Percentiles rank a stretch among this genome's conserved stretches.
Conservation (phyloP, 768 basidiomycete species). For the Lactarius vividus region DNA sequence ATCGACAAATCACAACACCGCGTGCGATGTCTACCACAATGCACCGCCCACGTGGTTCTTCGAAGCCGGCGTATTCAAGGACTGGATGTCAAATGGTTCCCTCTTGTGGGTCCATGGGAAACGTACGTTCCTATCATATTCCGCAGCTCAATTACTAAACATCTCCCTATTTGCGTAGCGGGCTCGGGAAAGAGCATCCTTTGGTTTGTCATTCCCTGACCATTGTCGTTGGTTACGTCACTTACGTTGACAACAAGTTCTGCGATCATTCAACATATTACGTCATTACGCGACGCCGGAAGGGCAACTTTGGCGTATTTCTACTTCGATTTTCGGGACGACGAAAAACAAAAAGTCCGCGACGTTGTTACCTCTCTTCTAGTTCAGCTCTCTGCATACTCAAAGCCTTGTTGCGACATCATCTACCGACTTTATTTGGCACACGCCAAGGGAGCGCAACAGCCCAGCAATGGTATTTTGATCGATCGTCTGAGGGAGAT, state of each 20-base stretch:
- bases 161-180: neutral
- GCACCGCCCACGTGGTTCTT: neutral
- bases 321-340: constrained; percentile 1
- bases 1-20: neutral
- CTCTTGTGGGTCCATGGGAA: neutral
- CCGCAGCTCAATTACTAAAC: fast-evolving
- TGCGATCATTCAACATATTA: neutral
- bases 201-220: neutral
- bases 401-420: neutral
- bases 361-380: neutral
- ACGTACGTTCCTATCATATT: neutral
- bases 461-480: neutral
- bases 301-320: neutral
- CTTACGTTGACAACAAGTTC: neutral
- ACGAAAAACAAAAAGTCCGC: neutral
- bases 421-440: neutral
- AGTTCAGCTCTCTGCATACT: neutral
- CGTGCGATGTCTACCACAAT: neutral
- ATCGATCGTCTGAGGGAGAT: neutral
- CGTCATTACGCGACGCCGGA: neutral
- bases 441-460: neutral
- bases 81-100: neutral
- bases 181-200: neutral
- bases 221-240: neutral
- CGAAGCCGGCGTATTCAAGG: neutral